phyloP scores from a whole-genome alignment of 306 rosid species.

The Gynostemma pentaphyllum region DNA sequence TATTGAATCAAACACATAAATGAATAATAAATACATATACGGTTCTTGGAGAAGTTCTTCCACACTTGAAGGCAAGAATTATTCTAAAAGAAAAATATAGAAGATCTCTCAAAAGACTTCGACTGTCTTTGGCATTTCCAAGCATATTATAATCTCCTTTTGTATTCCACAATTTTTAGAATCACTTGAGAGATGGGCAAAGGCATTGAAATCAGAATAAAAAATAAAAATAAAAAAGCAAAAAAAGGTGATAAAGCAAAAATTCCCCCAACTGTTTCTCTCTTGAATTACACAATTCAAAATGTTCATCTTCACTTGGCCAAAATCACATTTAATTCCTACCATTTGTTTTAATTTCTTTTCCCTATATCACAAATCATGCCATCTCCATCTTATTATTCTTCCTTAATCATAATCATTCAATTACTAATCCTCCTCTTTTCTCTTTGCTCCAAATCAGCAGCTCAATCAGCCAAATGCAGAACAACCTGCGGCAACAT shows the following conservation, averaged over 20 bases:
- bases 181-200: slow-evolving; percentile 5
- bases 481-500: slow-evolving; percentile 69
- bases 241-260: background rate
- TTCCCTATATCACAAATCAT: background rate
- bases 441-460: background rate
- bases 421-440: background rate
- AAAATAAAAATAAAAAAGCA: background rate
- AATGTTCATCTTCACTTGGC: background rate
- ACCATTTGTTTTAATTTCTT: background rate
- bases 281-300: background rate
- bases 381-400: background rate
- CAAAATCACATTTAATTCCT: background rate
- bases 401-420: background rate
- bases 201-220: background rate
- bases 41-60: no score
- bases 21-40: no score
- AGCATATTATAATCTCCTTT: background rate
- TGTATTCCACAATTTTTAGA: background rate
- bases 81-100: background rate
- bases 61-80: no score
- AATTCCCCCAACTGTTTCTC: background rate
- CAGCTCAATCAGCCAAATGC: slow-evolving; percentile 43
- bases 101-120: background rate
- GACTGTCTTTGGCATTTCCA: background rate
- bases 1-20: no score